Conservation (phyloP, 2,329 filamentous ascomycete species). For the Paracorniculantispora psalliotae region DNA sequence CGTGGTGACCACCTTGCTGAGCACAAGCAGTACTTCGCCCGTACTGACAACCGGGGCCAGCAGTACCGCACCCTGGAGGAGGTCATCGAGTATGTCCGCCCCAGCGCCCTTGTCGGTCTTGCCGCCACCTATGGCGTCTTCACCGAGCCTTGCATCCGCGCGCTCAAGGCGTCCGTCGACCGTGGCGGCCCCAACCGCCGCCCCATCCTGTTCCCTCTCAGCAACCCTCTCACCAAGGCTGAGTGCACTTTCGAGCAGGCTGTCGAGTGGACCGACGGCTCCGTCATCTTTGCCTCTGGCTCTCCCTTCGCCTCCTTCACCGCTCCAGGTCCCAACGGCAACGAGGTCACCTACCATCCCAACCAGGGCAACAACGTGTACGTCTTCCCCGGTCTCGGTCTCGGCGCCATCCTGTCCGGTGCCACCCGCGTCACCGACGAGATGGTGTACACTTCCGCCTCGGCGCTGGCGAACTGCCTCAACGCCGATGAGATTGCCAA, state of each 20-base stretch:
- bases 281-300: conserved; percentile 88
- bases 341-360: conserved; percentile 63
- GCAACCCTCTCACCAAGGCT: conserved; percentile 92
- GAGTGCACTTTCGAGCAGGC: conserved; percentile 97
- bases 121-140: conserved; percentile 94
- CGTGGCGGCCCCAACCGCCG: conserved; percentile 63
- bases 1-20: conserved; percentile 90
- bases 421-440: conserved; percentile 79
- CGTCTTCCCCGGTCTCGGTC: conserved; percentile 92
- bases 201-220: conserved; percentile 93
- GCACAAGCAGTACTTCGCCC: conserved; percentile 73
- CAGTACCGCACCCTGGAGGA: conserved; percentile 79
- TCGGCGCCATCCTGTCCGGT: conserved; percentile 89
- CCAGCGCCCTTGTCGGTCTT: conserved; percentile 88
- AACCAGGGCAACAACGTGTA: conserved; percentile 87
- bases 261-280: conserved; percentile 83
- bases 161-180: conserved; percentile 60
- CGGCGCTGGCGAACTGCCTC: conserved; percentile 71
- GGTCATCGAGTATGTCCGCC: conserved; percentile 91
- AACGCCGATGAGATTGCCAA: conserved; percentile 75
- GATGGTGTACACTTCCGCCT: conserved; percentile 95
- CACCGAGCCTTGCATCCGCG: conserved; percentile 76
- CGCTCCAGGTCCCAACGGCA: conserved; percentile 53
- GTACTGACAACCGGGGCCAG: conserved; percentile 58
- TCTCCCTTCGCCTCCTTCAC: conserved; percentile 79